phyloP scores from a whole-genome alignment of 2,329 filamentous ascomycete species.

The Diatrype stigma region DNA sequence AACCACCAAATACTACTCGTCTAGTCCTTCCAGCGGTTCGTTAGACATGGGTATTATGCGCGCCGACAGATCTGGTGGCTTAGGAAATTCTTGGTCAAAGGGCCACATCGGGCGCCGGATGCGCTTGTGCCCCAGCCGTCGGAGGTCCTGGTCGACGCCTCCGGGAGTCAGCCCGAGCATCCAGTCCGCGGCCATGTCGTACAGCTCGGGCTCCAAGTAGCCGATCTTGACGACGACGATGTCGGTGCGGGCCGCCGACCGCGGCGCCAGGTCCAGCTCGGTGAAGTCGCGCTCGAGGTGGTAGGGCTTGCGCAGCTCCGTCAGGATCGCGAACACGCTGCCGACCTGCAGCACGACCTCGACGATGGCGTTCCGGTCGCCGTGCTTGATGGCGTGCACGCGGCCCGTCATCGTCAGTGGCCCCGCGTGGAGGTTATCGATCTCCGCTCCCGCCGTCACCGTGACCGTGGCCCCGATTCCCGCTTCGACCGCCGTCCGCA shows the following conservation, averaged over 20 bases:
- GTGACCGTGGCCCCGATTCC: slow-evolving; percentile 44
- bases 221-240: slow-evolving; percentile 54
- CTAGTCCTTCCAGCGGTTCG: slow-evolving; percentile 11
- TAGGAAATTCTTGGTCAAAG: slow-evolving; percentile 35
- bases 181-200: slow-evolving; percentile 50
- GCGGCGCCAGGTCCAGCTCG: slow-evolving; percentile 40
- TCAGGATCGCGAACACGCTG: slow-evolving; percentile 47
- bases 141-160: slow-evolving; percentile 49
- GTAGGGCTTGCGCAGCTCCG: slow-evolving; percentile 49
- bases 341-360: slow-evolving; percentile 49
- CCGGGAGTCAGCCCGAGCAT: slow-evolving; percentile 51
- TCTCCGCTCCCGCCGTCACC: slow-evolving; percentile 46
- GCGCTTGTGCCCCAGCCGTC: slow-evolving; percentile 41
- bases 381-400: slow-evolving; percentile 46
- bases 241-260: slow-evolving; percentile 40
- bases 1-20: slow-evolving; percentile 1
- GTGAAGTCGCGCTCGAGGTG: slow-evolving; percentile 50
- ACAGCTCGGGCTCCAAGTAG: slow-evolving; percentile 51
- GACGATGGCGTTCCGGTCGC: slow-evolving; percentile 41
- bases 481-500: slow-evolving; percentile 36
- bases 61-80: slow-evolving; percentile 31
- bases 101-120: slow-evolving; percentile 47
- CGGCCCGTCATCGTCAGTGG: slow-evolving; percentile 47
- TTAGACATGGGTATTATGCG: slow-evolving; percentile 32
- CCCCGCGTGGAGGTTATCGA: slow-evolving; percentile 43